A percentile compares a stretch with the other conserved stretches of the same genome.
Conservation (phyloP, 2,329 filamentous ascomycete genomes). For the Penicillium sumatraense region DNA sequence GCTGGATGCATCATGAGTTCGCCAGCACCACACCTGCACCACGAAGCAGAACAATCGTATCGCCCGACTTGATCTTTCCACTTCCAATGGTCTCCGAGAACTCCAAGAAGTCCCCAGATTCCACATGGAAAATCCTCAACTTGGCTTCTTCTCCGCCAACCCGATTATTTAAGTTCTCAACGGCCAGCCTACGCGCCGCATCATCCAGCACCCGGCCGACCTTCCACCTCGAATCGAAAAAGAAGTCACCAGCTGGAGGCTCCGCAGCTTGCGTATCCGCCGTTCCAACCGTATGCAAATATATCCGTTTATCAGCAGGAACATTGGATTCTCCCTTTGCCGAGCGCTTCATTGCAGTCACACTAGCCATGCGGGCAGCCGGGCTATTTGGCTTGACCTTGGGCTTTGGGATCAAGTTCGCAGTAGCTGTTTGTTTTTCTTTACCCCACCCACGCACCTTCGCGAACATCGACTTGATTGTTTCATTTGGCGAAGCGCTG, state of each 20-base stretch:
- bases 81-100: slow-evolving; percentile 84
- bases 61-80: slow-evolving; percentile 71
- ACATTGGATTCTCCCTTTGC: slow-evolving; percentile 91
- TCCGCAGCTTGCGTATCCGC: slow-evolving; percentile 83
- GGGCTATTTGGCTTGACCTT: slow-evolving; percentile 59
- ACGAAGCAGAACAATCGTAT: slow-evolving; percentile 85
- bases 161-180: slow-evolving; percentile 53
- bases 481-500: slow-evolving; percentile 59
- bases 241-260: slow-evolving; percentile 79
- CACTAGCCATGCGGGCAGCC: slow-evolving; percentile 67
- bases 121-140: slow-evolving; percentile 88
- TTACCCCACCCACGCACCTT: slow-evolving; percentile 80
- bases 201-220: slow-evolving; percentile 68
- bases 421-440: slow-evolving; percentile 69
- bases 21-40: slow-evolving; percentile 79
- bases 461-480: slow-evolving; percentile 74
- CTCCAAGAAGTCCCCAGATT: slow-evolving; percentile 82
- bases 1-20: slow-evolving; percentile 54
- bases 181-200: slow-evolving; percentile 46
- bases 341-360: slow-evolving; percentile 79
- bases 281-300: slow-evolving; percentile 87
- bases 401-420: slow-evolving; percentile 61
- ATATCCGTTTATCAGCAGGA: slow-evolving; percentile 80
- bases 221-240: slow-evolving; percentile 84
- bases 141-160: slow-evolving; percentile 65